Conservation (phyloP, 2,329 filamentous ascomycete species). For the Sarocladium strictum region DNA sequence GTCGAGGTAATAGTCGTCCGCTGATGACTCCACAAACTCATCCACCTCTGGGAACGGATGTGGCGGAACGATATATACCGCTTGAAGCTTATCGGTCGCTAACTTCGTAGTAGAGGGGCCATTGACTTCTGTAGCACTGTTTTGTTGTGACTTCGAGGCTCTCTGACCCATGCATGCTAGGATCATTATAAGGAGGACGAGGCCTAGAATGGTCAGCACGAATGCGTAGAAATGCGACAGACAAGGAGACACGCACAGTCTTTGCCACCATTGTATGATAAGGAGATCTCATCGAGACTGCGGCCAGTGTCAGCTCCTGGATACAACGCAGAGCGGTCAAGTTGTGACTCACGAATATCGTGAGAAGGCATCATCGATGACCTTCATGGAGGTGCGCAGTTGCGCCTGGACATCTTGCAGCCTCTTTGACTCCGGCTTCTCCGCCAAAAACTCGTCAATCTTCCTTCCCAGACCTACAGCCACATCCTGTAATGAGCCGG, state of each 20-base stretch:
- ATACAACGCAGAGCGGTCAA: neutral
- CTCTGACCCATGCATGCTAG: conserved; percentile 54
- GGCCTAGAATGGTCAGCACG: conserved; percentile 23
- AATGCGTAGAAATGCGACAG: neutral
- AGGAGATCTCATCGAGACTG: conserved; percentile 71
- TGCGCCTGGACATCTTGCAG: conserved; percentile 66
- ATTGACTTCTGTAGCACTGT: conserved; percentile 11
- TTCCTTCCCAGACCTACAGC: conserved; percentile 23
- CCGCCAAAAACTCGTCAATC: conserved; percentile 60
- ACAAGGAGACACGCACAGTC: conserved; percentile 52
- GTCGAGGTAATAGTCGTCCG: conserved; percentile 65
- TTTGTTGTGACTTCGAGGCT: conserved; percentile 14
- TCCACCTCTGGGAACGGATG: conserved; percentile 85
- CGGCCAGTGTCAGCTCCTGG: conserved; percentile 12
- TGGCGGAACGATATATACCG: conserved; percentile 82
- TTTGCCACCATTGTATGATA: conserved; percentile 97
- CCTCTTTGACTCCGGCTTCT: conserved; percentile 48
- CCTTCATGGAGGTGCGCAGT: conserved; percentile 62
- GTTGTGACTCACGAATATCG: conserved; percentile 60
- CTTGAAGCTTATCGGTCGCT: conserved; percentile 52
- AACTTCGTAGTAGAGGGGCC: conserved; percentile 12
- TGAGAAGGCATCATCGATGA: conserved; percentile 69
- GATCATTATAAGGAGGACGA: conserved; percentile 84
- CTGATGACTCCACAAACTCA: conserved; percentile 67
- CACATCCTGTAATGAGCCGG: conserved; percentile 1